Evolutionary conservation across 352 stramenopile species (phyloP).

Genomic region (Phytopythium helicoides): DNA sequence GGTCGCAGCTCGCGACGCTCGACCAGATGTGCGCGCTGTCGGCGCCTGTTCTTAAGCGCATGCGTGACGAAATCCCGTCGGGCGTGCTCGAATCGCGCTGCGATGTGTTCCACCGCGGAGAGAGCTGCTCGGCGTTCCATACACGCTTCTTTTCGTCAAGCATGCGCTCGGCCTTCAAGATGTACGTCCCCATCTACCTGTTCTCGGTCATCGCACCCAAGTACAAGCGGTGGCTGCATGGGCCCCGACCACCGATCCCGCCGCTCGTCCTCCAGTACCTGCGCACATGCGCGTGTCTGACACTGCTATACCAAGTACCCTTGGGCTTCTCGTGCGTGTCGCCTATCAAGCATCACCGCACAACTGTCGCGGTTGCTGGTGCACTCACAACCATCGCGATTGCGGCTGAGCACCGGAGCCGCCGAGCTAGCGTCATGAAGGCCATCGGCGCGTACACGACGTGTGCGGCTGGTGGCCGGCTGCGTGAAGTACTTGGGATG

Average conservation of each 20-base stretch:
- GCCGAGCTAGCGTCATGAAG: slow-evolving; percentile 55
- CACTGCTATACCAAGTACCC: slow-evolving; percentile 57
- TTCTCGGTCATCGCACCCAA: slow-evolving; percentile 46
- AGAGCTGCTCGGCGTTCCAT: slow-evolving; percentile 49
- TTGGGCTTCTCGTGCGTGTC: slow-evolving; percentile 49
- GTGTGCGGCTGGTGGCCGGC: slow-evolving; percentile 25
- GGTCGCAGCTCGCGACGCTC: slow-evolving; percentile 43
- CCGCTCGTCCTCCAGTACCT: slow-evolving; percentile 44
- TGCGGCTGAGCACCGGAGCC: slow-evolving; percentile 46
- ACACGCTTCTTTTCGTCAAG: slow-evolving; percentile 26
- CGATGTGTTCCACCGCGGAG: slow-evolving; percentile 53
- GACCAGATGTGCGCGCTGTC: slow-evolving; percentile 47
- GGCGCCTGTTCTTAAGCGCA: slow-evolving; percentile 30
- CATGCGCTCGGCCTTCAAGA: slow-evolving; percentile 36
- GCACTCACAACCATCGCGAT: slow-evolving; percentile 41
- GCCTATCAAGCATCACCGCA: slow-evolving; percentile 26
- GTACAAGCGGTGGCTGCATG: slow-evolving; percentile 64
- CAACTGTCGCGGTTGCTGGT: slow-evolving; percentile 33
- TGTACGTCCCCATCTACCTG: slow-evolving; percentile 72
- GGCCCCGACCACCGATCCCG: slow-evolving; percentile 36
- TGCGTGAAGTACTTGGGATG: slow-evolving; percentile 17
- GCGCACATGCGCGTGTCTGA: slow-evolving; percentile 56
- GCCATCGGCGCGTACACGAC: slow-evolving; percentile 53
- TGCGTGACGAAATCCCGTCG: slow-evolving; percentile 55
- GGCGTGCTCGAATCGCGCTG: slow-evolving; percentile 39